phyloP scores from a whole-genome alignment of 345 rosid species.

The Dipteronia dyeriana region DNA sequence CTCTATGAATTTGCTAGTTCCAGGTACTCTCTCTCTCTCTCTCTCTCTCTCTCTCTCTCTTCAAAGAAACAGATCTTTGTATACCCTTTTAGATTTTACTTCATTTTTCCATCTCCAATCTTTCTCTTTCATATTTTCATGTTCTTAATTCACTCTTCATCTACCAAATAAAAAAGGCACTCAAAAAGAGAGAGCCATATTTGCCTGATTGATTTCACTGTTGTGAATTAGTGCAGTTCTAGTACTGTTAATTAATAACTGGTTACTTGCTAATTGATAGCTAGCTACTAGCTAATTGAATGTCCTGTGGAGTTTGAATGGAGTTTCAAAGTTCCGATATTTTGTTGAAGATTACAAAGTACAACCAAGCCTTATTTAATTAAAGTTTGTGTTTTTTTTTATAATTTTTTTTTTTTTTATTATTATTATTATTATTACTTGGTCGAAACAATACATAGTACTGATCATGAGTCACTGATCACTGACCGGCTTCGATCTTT shows the following conservation, averaged over 20 bases:
- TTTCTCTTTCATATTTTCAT: neutral
- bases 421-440: neutral
- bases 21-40: slow-evolving; percentile 28
- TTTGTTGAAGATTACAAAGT: neutral
- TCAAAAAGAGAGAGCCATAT: no score
- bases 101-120: neutral
- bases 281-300: no score
- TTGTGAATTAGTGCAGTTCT: no score
- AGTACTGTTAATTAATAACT: no score
- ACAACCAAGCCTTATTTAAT: neutral
- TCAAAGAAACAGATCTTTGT: neutral
- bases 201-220: no score
- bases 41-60: neutral
- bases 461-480: neutral
- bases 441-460: neutral
- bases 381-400: neutral
- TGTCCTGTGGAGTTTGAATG: neutral
- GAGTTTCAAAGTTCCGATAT: neutral
- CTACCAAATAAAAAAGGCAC: no score
- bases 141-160: neutral
- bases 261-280: no score
- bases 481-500: neutral
- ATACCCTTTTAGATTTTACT: slow-evolving; percentile 3
- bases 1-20: slow-evolving; percentile 67
- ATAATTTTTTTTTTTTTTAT: neutral